Evolutionary conservation across 2,329 filamentous ascomycete species (phyloP).

Genomic region (Colletotrichum sp.): DNA sequence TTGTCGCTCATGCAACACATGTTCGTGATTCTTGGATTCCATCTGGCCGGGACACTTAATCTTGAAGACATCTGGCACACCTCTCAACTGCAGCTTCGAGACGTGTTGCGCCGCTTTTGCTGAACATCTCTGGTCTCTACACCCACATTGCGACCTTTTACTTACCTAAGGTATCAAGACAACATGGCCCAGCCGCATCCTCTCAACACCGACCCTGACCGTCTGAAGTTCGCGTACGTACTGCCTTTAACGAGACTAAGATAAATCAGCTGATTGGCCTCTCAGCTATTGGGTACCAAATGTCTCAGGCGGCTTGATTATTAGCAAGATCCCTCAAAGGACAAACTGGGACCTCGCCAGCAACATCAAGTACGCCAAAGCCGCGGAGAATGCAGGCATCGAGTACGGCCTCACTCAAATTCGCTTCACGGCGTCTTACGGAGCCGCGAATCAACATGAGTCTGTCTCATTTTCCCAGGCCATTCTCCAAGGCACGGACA

Average conservation of each 20-base stretch:
- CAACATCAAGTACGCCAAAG: conserved; percentile 53
- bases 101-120: background rate
- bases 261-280: conserved; percentile 11
- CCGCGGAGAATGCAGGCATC: conserved; percentile 52
- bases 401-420: conserved; percentile 59
- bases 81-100: rapidly evolving
- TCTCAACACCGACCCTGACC: conserved; percentile 12
- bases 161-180: background rate
- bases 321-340: conserved; percentile 55
- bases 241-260: background rate
- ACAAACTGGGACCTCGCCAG: conserved; percentile 54
- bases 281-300: conserved; percentile 57
- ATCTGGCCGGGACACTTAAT: background rate
- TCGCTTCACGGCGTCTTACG: conserved; percentile 57
- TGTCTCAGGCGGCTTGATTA: conserved; percentile 57
- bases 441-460: conserved; percentile 55
- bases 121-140: background rate
- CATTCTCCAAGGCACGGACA: conserved; percentile 49
- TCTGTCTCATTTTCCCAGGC: conserved; percentile 58
- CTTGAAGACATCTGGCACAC: rapidly evolving
- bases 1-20: background rate
- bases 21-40: background rate
- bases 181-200: conserved; percentile 4
- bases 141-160: rapidly evolving
- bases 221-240: conserved; percentile 27